Evolutionary conservation across 2,329 filamentous ascomycete genomes (phyloP), one percentile per base, ranked within the genome.

Genomic region (Xylariomycetidae sp.): DNA sequence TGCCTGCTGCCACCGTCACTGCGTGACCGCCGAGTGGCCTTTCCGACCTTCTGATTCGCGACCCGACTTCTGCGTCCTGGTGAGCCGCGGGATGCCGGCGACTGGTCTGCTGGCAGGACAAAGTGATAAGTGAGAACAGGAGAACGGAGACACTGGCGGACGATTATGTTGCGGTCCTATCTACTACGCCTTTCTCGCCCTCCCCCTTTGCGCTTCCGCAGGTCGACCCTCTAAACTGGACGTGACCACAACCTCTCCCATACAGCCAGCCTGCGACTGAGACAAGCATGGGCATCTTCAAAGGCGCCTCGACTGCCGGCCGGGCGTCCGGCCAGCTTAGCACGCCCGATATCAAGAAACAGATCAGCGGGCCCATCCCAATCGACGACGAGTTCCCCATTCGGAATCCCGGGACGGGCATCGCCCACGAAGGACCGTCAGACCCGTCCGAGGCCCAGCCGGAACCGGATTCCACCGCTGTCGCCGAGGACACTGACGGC

Each of bases 281-380:
- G n/a, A n/a, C n/a, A n/a, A n/a, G n/a, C 36, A 66, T 65, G 59
- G 55, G 56, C 29, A 49, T 70, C 26, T 73, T 71, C 59, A 72
- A 67, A 50, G 56, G 63, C 32, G 46, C 58, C 20, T 52, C 68
- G 33, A 59, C 49, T 46, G 48, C 59, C 44, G 59, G 60, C 42
- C 59, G 61, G 43, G 15, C 10, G 26, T 53, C 61, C 24, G 57
- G 56, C 36, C 58, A 64, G 20, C 44, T 44, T 17, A 41, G 43
- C 22, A 44, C 35, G 44, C 54, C 57, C 35, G 24, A 25, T 25
- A 70, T 79, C 40, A 70, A 76, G 24, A 75, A 74, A 40, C 72
- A 68, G 44, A 79, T 80, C 40, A 79, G 75, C 19, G 67, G 65
- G 6, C 77, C 77, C 10, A 79, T 80, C 29, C 74, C 74, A 2